A percentile compares a stretch with the other conserved stretches of the same genome.
Evolutionary conservation across 257 asterid genomes (phyloP).

Genomic region (Coffea eugenioides): DNA sequence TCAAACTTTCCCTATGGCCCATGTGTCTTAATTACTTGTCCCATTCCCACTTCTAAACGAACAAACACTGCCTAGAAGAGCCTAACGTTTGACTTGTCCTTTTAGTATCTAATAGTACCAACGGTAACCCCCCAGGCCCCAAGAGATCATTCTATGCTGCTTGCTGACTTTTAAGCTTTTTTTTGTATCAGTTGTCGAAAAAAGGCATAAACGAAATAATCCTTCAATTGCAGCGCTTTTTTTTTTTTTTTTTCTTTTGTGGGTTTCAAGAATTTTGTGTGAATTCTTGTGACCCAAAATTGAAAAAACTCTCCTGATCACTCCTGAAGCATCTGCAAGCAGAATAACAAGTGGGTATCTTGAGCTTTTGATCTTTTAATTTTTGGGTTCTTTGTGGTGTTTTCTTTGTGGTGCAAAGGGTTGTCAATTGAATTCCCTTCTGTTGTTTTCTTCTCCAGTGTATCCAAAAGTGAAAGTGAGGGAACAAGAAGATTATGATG

Average conservation of each 20-base stretch:
- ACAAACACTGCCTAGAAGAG: neutral
- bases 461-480: slow-evolving; percentile 92
- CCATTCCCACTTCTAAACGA: neutral
- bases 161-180: neutral
- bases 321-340: neutral
- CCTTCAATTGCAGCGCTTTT: neutral
- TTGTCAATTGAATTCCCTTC: neutral
- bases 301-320: neutral
- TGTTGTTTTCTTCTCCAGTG: slow-evolving; percentile 38
- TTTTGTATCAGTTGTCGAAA: neutral
- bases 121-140: too few species aligned
- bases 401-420: slow-evolving; percentile 30
- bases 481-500: slow-evolving; percentile 60
- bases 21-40: neutral
- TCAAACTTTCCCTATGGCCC: neutral
- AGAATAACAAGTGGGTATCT: slow-evolving; percentile 14
- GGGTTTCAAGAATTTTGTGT: neutral
- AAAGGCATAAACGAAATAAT: neutral
- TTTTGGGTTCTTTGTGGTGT: neutral
- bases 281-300: neutral
- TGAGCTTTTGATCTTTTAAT: neutral
- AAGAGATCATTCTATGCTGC: neutral
- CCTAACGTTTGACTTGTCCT: neutral
- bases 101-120: too few species aligned
- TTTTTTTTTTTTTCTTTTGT: neutral